A percentile compares a stretch with the other conserved stretches of the same genome.
Evolutionary conservation across 106 monocot species (phyloP).

Genomic region (Dendrobium huoshanense): DNA sequence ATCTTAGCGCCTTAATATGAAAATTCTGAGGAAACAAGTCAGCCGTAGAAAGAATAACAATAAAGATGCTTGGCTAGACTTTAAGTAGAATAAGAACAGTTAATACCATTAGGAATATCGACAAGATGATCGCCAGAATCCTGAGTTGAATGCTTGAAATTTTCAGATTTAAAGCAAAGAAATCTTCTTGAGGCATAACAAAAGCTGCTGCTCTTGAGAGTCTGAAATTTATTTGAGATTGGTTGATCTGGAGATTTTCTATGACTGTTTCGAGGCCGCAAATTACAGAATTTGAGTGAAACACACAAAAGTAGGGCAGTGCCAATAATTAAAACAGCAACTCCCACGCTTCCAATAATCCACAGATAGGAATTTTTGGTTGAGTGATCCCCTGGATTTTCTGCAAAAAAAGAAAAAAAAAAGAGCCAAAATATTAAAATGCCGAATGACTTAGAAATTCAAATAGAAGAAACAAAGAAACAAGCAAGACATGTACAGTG

Average conservation of each 20-base stretch:
- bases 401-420: conserved; percentile 29
- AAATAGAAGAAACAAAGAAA: conserved; percentile 2
- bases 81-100: neutral
- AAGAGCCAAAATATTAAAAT: neutral
- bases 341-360: conserved; percentile 75
- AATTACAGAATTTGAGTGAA: conserved; percentile 28
- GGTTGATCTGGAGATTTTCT: conserved; percentile 39
- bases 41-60: neutral
- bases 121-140: conserved; percentile 44
- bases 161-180: conserved; percentile 58
- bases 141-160: conserved; percentile 27
- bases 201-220: conserved; percentile 58
- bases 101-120: conserved; percentile 53
- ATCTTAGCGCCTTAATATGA: neutral
- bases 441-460: neutral
- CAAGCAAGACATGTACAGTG: neutral
- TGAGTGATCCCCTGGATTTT: conserved; percentile 28
- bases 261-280: conserved; percentile 26
- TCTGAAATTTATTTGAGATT: conserved; percentile 63
- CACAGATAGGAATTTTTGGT: conserved; percentile 64
- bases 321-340: conserved; percentile 48
- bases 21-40: neutral
- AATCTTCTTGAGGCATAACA: conserved; percentile 58
- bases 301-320: conserved; percentile 44
- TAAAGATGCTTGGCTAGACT: neutral